Evolutionary conservation across 352 stramenopile genomes (phyloP).

Genomic region (Phytophthora colocasiae): DNA sequence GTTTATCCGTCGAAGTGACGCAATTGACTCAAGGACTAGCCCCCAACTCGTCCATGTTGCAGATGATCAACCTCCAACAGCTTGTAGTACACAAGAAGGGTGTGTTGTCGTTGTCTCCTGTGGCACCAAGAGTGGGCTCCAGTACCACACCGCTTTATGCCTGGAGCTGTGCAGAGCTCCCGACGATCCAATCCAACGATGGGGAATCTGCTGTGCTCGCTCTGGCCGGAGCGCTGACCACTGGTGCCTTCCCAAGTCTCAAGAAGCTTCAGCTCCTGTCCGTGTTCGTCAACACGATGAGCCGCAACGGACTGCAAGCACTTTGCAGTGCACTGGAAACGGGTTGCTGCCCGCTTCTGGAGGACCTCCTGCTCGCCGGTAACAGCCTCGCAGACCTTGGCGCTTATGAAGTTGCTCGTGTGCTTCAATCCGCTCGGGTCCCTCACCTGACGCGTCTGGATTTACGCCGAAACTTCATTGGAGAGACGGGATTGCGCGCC

Average conservation of each 20-base stretch:
- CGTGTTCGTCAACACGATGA: constrained; percentile 74
- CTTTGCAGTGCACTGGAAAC: constrained; percentile 52
- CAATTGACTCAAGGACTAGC: constrained; percentile 45
- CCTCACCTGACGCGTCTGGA: constrained; percentile 60
- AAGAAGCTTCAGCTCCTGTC: constrained; percentile 73
- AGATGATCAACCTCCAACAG: constrained; percentile 64
- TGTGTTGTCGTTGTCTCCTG: constrained; percentile 8
- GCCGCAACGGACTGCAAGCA: constrained; percentile 49
- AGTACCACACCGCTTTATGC: constrained; percentile 54
- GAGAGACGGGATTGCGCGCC: constrained; percentile 59
- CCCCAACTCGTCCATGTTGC: constrained; percentile 37
- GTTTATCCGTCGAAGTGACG: constrained; percentile 58
- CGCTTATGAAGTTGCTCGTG: constrained; percentile 48
- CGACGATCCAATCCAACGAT: constrained; percentile 59
- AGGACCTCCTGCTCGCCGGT: constrained; percentile 67
- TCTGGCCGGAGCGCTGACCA: constrained; percentile 45
- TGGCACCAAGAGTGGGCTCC: constrained; percentile 7
- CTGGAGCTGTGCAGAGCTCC: constrained; percentile 67
- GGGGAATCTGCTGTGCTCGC: constrained; percentile 59
- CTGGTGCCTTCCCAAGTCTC: constrained; percentile 48
- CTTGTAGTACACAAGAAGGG: constrained; percentile 62
- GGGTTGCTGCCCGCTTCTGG: constrained; percentile 56
- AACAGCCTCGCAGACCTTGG: constrained; percentile 75
- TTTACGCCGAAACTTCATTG: constrained; percentile 76
- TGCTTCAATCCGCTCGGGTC: constrained; percentile 45